Percentiles rank a stretch among this genome's conserved stretches.
Evolutionary conservation across 2,329 filamentous ascomycete genomes (phyloP).

Genomic region (Monosporascus sp.): DNA sequence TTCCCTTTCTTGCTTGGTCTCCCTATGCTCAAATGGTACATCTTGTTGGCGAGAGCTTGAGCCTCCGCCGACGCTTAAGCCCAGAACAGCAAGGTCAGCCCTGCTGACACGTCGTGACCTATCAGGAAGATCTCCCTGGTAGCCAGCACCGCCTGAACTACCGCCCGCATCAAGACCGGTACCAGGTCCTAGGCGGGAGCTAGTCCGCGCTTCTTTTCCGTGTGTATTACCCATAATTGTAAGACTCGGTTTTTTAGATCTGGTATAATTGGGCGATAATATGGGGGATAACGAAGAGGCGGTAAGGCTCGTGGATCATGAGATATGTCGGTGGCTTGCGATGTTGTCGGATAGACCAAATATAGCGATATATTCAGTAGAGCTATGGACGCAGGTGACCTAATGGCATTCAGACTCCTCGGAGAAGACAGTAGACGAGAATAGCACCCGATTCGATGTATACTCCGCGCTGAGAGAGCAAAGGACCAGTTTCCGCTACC

Average conservation of each 20-base stretch:
- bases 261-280: background rate
- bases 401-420: too few relatives aligned
- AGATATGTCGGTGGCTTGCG: background rate
- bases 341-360: background rate
- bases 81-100: conserved; percentile 42
- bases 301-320: background rate
- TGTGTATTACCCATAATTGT: conserved; percentile 20
- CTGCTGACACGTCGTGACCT: conserved; percentile 31
- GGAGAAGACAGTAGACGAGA: too few relatives aligned
- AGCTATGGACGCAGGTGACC: too few relatives aligned
- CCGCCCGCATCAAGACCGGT: conserved; percentile 14
- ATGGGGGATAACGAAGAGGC: background rate
- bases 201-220: conserved; percentile 18
- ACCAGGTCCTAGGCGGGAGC: conserved; percentile 10
- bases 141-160: conserved; percentile 13
- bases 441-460: too few relatives aligned
- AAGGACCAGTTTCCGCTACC: too few relatives aligned
- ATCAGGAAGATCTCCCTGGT: conserved; percentile 17
- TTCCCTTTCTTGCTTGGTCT: conserved; percentile 89
- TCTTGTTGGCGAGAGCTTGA: conserved; percentile 34
- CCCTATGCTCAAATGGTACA: conserved; percentile 59
- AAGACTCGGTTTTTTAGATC: too few relatives aligned
- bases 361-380: too few relatives aligned
- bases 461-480: too few relatives aligned
- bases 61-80: conserved; percentile 31